phyloP scores from a whole-genome alignment of 1,284 basidiomycete species.

The Meripilus lineatus region DNA sequence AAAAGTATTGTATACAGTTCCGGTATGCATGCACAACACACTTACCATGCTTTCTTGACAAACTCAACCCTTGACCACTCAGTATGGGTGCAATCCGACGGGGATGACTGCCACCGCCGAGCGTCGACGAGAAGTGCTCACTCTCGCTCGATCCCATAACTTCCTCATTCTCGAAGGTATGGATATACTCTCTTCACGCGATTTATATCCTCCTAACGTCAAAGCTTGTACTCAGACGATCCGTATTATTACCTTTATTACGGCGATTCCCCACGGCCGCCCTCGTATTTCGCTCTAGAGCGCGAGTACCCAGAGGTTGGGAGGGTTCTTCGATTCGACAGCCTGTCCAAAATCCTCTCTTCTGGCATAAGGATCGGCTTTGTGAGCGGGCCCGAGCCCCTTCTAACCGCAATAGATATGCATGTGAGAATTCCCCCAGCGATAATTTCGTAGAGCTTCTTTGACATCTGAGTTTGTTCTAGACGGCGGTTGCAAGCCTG shows the following conservation, averaged over 20 bases:
- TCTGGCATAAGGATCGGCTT: conserved; percentile 83
- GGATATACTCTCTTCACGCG: conserved; percentile 10
- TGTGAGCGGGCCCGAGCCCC: conserved; percentile 69
- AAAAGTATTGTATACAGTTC: conserved; percentile 81
- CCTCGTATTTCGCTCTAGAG: conserved; percentile 82
- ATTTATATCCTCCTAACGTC: not conserved
- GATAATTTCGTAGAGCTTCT: conserved; percentile 8
- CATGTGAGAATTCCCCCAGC: conserved; percentile 39
- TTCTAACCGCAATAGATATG: conserved; percentile 74
- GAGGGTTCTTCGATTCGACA: conserved; percentile 84
- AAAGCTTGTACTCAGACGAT: conserved; percentile 49
- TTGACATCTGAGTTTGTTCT: conserved; percentile 18
- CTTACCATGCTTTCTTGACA: not conserved
- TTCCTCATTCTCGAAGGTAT: conserved; percentile 83
- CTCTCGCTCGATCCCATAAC: conserved; percentile 70
- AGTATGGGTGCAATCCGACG: conserved; percentile 85
- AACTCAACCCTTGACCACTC: not conserved
- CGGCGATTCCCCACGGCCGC: conserved; percentile 54
- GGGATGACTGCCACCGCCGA: conserved; percentile 73
- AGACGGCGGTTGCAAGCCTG: conserved; percentile 72
- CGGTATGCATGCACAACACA: conserved; percentile 38
- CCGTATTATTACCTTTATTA: conserved; percentile 78
- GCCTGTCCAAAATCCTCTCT: conserved; percentile 84
- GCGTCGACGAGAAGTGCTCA: conserved; percentile 75
- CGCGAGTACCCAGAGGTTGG: conserved; percentile 55